Base-by-base conservation (phyloP, 2,329 filamentous ascomycete species). In the Beauveria caledonica region DNA sequence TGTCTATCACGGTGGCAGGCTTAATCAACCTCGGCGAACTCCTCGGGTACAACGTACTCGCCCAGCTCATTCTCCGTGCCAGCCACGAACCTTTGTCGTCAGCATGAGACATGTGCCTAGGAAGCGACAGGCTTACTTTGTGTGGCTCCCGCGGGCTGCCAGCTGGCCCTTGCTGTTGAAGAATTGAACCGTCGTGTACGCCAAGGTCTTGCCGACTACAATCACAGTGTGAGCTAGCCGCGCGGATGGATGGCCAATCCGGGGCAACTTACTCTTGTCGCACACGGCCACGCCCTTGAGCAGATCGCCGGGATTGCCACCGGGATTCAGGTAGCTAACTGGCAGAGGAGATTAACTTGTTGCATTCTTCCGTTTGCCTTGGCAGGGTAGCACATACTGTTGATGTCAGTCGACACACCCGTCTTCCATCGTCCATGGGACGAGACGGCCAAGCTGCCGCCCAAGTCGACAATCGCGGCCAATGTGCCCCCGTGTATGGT, bases 401-500 rank as follows among this genome's bases (percentile, higher is more conserved):
- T 87, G 15, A 87, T 69, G 64, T 87, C 85, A 0, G 85, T 87
- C 2, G 85, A 85, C 3, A 87, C 85, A 11, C 85, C 85, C 0
- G 85, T 87, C 19, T 80, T 77, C 66, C 82, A 87, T 1, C 84
- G 73, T 0, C 85, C 85, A 63, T 80, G 84, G 1, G 85, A 87
- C 1, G 85, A 85, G 3, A 87, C 84, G 10, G 85, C 85, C 3
- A 87, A 76, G 0, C 85, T 87, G 15, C 85, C 85, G 11, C 84
- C 84, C 0, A 87, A 74, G 63, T 87, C 85, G 29, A 87, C 86
- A 74, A 92, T 86, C 69, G 86, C 89, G 3, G 89, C 89, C 29
- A 93, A 86, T 0, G 89, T 90, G 4, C 89, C 89, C 19, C 89
- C 89, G 67, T 93, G 89, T 29, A 92, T 80, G 40, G 87, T 92